These are phyloP conservation scores for Umbellularia californica DNA, from an alignment of 164 flowering plant species.

Conservation along the genomic window DNA sequence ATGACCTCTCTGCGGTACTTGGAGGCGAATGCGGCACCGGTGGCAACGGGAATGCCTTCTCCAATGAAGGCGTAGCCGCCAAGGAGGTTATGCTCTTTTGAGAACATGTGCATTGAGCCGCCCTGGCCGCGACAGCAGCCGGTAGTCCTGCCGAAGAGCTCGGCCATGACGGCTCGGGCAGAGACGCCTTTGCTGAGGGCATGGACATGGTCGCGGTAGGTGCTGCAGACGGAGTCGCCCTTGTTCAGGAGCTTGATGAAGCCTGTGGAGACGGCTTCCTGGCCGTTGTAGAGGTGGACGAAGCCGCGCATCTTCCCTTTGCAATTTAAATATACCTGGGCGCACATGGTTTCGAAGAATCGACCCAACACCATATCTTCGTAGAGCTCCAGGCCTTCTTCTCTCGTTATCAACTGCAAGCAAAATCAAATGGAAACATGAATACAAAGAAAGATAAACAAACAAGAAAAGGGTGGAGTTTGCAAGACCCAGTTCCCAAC, in stretches of 20 bases:
- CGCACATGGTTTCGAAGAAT: slow-evolving; percentile 91
- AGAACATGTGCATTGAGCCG: slow-evolving; percentile 99
- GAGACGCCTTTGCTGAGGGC: slow-evolving; percentile 86
- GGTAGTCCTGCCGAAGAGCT: slow-evolving; percentile 88
- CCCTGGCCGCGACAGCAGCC: slow-evolving; percentile 96
- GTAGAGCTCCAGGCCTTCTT: slow-evolving; percentile 69
- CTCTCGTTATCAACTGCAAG: slow-evolving; percentile 63
- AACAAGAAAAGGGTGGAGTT: no score
- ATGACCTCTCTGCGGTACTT: slow-evolving; percentile 78
- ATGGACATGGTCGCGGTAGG: slow-evolving; percentile 92
- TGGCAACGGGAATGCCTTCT: slow-evolving; percentile 92
- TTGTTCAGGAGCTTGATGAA: slow-evolving; percentile 76
- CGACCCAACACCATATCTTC: slow-evolving; percentile 88
- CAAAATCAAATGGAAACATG: neutral
- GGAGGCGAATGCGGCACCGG: slow-evolving; percentile 84
- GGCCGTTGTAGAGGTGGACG: slow-evolving; percentile 92
- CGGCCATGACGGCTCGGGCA: slow-evolving; percentile 84
- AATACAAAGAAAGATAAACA: neutral
- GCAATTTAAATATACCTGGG: slow-evolving; percentile 70
- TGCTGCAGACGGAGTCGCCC: slow-evolving; percentile 71
- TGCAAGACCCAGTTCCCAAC: no score
- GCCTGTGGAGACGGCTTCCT: slow-evolving; percentile 92
- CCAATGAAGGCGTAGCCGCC: slow-evolving; percentile 98
- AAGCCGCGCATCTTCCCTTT: slow-evolving; percentile 95
- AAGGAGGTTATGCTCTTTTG: slow-evolving; percentile 76